A percentile compares a stretch with the other conserved stretches of the same genome.
Evolutionary conservation across 805 yeast species (phyloP).

Genomic region (Saccharomycopsis malanga): DNA sequence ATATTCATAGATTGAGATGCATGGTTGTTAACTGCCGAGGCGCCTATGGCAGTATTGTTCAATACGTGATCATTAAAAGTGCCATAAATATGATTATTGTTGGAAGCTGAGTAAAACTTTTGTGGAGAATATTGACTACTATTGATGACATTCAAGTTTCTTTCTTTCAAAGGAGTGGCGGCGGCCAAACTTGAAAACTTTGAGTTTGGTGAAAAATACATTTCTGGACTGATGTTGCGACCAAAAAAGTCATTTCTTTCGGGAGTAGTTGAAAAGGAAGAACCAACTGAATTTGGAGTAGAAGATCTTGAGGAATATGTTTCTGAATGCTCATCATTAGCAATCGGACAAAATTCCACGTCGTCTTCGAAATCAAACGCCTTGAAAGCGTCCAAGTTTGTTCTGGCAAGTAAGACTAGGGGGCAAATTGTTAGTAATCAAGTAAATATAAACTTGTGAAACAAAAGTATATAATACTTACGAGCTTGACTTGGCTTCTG

Average conservation of each 20-base stretch:
- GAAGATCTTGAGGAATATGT: constrained; percentile 3
- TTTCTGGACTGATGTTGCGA: neutral
- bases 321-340: constrained; percentile 2
- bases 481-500: neutral
- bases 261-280: constrained; percentile 16
- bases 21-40: no score
- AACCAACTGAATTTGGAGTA: constrained; percentile 13
- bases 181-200: neutral
- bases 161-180: neutral
- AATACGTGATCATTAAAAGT: constrained; percentile 1
- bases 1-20: no score
- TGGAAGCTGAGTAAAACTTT: neutral
- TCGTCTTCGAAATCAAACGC: constrained; percentile 70
- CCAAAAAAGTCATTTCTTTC: constrained; percentile 4
- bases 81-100: neutral
- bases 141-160: neutral
- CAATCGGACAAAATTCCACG: constrained; percentile 55
- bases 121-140: constrained; percentile 5
- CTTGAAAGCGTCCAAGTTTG: constrained; percentile 52
- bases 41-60: neutral
- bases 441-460: neutral
- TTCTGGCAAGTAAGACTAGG: constrained; percentile 30
- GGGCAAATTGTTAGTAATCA: neutral
- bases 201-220: neutral
- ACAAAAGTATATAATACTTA: neutral